These are phyloP conservation scores for Massariosphaeria phaeospora DNA, from an alignment of 495 filamentous ascomycete genomes.

Conservation along the genomic window DNA sequence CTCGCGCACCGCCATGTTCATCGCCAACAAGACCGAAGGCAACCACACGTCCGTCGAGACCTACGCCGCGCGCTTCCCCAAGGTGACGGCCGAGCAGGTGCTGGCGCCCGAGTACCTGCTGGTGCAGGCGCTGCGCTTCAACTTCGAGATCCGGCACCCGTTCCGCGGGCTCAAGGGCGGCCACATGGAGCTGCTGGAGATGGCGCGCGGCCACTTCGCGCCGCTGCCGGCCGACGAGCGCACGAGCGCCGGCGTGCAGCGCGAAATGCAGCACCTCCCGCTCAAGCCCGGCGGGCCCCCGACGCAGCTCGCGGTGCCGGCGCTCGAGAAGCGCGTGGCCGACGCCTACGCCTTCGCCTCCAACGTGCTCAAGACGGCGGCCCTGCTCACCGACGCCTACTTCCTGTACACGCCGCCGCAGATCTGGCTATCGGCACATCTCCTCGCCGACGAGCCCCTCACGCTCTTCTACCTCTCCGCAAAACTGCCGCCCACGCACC, in stretches of 20 bases:
- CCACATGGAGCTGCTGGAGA: slow-evolving; percentile 71
- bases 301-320: slow-evolving; percentile 12
- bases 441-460: slow-evolving; percentile 67
- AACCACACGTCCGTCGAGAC: slow-evolving; percentile 66
- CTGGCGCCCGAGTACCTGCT: slow-evolving; percentile 86
- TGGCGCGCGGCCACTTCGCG: slow-evolving; percentile 51
- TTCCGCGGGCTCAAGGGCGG: slow-evolving; percentile 81
- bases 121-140: slow-evolving; percentile 88
- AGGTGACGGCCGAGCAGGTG: slow-evolving; percentile 67
- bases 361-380: slow-evolving; percentile 68
- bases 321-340: slow-evolving; percentile 50
- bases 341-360: slow-evolving; percentile 66
- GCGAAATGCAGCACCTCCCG: slow-evolving; percentile 36
- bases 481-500: slow-evolving; percentile 50
- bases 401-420: slow-evolving; percentile 94
- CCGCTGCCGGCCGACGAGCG: slow-evolving; percentile 41
- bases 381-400: slow-evolving; percentile 84
- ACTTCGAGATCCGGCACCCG: slow-evolving; percentile 87
- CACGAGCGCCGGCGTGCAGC: slow-evolving; percentile 42
- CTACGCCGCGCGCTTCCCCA: slow-evolving; percentile 57
- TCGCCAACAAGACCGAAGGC: slow-evolving; percentile 87
- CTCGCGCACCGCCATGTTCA: slow-evolving; percentile 78
- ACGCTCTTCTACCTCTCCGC: slow-evolving; percentile 65
- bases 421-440: slow-evolving; percentile 78
- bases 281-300: slow-evolving; percentile 11